Evolutionary conservation across 176 grass and related monocot genomes (phyloP).

Genomic region (Pontederia paniculata): DNA sequence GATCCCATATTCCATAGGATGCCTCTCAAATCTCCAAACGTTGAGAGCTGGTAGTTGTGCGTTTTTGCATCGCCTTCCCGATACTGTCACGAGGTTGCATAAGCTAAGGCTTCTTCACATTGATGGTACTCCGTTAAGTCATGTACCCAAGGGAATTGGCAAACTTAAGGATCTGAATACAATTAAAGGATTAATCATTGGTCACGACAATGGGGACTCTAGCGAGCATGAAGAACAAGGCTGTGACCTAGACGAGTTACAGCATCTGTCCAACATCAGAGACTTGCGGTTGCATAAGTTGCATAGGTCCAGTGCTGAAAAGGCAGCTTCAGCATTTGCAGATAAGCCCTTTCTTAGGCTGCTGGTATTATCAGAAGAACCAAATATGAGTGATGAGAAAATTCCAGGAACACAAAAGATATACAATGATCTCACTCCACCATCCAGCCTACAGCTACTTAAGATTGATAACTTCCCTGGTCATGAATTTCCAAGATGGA

Average conservation of each 20-base stretch:
- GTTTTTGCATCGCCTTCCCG: conserved; percentile 12
- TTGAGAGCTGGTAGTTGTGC: conserved; percentile 4
- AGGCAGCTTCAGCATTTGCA: conserved; percentile 33
- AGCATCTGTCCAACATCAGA: conserved; percentile 49
- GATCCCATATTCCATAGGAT: conserved; percentile 17
- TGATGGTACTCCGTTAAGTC: not conserved
- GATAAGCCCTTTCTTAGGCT: conserved; percentile 59
- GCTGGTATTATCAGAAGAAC: not conserved
- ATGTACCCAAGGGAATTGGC: conserved; percentile 18
- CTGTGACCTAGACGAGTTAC: conserved; percentile 14
- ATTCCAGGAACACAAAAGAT: conserved; percentile 46
- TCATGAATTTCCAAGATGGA: too few species aligned
- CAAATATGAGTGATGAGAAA: not conserved
- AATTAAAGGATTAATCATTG: conserved; percentile 10
- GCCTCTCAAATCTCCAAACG: conserved; percentile 22
- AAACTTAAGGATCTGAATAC: conserved; percentile 2
- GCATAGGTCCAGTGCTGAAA: conserved; percentile 26
- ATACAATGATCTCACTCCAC: conserved; percentile 56
- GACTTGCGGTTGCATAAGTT: conserved; percentile 48
- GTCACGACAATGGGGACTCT: conserved; percentile 21
- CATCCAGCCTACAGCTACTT: conserved; percentile 27
- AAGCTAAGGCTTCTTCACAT: conserved; percentile 23
- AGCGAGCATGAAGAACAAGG: conserved; percentile 9
- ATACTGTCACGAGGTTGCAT: conserved; percentile 1
- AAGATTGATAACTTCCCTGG: too few species aligned